phyloP scores from a whole-genome alignment of 345 rosid genomes.

The Pugionium dolabratum region DNA sequence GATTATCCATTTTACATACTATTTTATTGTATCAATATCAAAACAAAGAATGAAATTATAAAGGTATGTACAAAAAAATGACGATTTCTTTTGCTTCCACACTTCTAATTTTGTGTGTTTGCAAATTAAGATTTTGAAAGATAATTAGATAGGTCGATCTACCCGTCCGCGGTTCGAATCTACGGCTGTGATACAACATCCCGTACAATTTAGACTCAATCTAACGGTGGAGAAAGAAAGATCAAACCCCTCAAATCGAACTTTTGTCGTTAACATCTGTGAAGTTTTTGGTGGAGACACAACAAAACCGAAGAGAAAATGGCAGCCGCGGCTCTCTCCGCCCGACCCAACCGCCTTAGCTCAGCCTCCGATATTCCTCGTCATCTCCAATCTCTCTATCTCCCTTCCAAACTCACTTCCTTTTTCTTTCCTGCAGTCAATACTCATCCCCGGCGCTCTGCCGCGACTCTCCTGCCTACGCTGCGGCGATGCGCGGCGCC shows the following conservation, averaged over 20 bases:
- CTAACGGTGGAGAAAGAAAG: slow-evolving; percentile 33
- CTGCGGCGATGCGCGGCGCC: slow-evolving; percentile 46
- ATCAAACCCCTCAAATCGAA: slow-evolving; percentile 33
- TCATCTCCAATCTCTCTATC: slow-evolving; percentile 8
- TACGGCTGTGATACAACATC: slow-evolving; percentile 25
- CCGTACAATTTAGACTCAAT: slow-evolving; percentile 30
- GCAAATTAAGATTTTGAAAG: too few relatives aligned
- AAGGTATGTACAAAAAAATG: background rate
- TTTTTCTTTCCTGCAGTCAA: slow-evolving; percentile 31
- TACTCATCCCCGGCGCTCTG: slow-evolving; percentile 50
- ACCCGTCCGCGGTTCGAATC: slow-evolving; percentile 36
- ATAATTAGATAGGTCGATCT: slow-evolving; percentile 23
- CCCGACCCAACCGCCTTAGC: slow-evolving; percentile 61
- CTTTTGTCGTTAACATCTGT: background rate
- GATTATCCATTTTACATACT: background rate
- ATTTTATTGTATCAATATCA: background rate
- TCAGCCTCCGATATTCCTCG: slow-evolving; percentile 45
- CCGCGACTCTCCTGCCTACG: slow-evolving; percentile 32
- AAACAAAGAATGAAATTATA: background rate
- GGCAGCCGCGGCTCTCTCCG: slow-evolving; percentile 81
- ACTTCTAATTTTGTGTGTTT: slow-evolving; percentile 1
- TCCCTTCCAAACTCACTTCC: slow-evolving; percentile 30
- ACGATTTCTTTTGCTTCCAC: slow-evolving; percentile 32
- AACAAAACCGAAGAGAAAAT: slow-evolving; percentile 27
- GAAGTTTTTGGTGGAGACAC: background rate